Percentiles rank a stretch among this genome's conserved stretches.
phyloP scores from a whole-genome alignment of 2,329 filamentous ascomycete genomes.

The Phialocephala subalpina region DNA sequence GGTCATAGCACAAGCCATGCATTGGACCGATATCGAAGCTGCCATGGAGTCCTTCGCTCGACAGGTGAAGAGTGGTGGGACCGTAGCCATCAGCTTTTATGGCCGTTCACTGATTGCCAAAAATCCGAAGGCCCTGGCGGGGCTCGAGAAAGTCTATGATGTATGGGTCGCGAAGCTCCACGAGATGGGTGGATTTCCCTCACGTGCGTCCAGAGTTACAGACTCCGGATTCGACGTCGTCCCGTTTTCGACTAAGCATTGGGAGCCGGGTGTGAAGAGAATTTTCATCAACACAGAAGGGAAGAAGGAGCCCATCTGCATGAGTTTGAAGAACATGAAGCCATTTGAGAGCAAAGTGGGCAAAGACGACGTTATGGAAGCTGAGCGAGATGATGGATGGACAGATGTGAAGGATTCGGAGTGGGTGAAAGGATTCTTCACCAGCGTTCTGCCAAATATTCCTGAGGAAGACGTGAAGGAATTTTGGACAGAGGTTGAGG shows the following conservation, averaged over 20 bases:
- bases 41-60: conserved; percentile 37
- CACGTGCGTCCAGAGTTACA: background rate
- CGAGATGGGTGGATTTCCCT: background rate
- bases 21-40: conserved; percentile 34
- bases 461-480: conserved; percentile 10
- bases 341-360: conserved; percentile 14
- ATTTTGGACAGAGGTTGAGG: conserved; percentile 13
- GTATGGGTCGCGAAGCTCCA: conserved; percentile 2
- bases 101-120: background rate
- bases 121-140: conserved; percentile 1
- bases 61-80: conserved; percentile 36
- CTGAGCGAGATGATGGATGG: conserved; percentile 19
- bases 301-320: conserved; percentile 4
- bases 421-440: conserved; percentile 18
- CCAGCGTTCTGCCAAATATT: conserved; percentile 11
- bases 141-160: conserved; percentile 9
- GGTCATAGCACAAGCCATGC: conserved; percentile 38
- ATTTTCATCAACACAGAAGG: conserved; percentile 17
- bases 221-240: conserved; percentile 16
- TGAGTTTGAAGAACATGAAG: conserved; percentile 12
- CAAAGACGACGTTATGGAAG: conserved; percentile 12
- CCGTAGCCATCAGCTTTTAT: conserved; percentile 37
- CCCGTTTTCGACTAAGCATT: conserved; percentile 14
- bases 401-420: conserved; percentile 17
- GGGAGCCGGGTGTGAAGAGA: conserved; percentile 14